Evolutionary conservation across 75 land plant genomes (phyloP).

Genomic region (Selaginella moellendorffii): DNA sequence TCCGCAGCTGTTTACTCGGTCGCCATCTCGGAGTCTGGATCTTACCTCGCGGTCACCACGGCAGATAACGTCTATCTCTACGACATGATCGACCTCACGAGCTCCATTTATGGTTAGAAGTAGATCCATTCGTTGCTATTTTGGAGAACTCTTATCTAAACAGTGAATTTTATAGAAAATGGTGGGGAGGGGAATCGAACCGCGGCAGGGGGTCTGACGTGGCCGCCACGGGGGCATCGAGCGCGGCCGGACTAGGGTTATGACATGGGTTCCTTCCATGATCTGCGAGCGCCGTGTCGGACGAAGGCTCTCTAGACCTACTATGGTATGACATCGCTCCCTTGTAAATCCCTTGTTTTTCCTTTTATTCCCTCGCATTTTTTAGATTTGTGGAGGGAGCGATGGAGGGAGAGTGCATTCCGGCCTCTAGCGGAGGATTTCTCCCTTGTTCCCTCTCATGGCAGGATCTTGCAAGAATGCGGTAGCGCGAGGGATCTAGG

Average conservation of each 20-base stretch:
- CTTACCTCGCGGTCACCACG: constrained; percentile 8
- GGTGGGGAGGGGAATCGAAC: background rate
- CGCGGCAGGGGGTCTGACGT: background rate
- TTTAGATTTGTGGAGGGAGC: background rate
- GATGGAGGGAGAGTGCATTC: too few relatives aligned
- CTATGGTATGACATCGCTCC: background rate
- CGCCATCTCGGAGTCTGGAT: constrained; percentile 9
- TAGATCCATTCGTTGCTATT: background rate
- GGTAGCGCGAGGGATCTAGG: too few relatives aligned
- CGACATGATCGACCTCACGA: background rate
- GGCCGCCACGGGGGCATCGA: background rate
- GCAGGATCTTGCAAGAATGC: too few relatives aligned
- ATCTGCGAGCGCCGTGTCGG: too few relatives aligned
- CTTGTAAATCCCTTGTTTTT: background rate
- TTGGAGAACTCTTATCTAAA: background rate
- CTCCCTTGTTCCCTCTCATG: too few relatives aligned
- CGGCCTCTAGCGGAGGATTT: too few relatives aligned
- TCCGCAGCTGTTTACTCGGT: constrained; percentile 10
- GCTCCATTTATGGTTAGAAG: background rate
- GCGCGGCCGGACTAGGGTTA: too few relatives aligned
- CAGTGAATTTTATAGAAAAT: background rate
- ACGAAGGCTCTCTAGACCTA: too few relatives aligned
- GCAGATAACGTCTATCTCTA: constrained; percentile 1
- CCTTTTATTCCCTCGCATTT: too few relatives aligned
- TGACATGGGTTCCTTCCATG: background rate